phyloP scores from a whole-genome alignment of 345 rosid genomes.

The Sonneratia alba region DNA sequence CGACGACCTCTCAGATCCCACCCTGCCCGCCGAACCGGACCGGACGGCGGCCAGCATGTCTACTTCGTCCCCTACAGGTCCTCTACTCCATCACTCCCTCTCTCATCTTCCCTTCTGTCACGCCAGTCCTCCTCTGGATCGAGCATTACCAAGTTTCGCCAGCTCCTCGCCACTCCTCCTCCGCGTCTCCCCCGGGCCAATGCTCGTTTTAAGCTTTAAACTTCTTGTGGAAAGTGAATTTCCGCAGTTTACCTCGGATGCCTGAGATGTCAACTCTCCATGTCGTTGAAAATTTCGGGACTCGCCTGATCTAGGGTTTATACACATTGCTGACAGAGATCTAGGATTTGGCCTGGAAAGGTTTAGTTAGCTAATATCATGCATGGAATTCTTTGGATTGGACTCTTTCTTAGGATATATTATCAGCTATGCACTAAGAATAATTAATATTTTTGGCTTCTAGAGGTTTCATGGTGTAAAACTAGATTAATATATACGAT shows the following conservation, averaged over 20 bases:
- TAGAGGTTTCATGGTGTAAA: not conserved
- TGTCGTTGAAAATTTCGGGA: not conserved
- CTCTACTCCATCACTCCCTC: not conserved
- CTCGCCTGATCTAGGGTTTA: not conserved
- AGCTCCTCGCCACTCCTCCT: not conserved
- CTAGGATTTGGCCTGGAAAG: not conserved
- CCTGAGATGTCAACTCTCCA: not conserved
- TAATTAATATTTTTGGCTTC: not conserved
- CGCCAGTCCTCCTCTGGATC: not conserved
- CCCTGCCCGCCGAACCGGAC: constrained; percentile 49
- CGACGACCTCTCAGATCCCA: constrained; percentile 46
- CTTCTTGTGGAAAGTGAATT: not conserved
- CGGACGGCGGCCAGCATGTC: constrained; percentile 69
- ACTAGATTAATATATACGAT: not conserved
- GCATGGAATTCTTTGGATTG: not conserved
- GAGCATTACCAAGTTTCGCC: not conserved
- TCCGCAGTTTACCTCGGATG: not conserved
- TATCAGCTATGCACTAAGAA: not conserved
- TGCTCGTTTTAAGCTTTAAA: not conserved
- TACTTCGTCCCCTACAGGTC: constrained; percentile 88
- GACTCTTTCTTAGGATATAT: not conserved
- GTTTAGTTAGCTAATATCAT: not conserved
- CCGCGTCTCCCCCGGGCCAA: not conserved
- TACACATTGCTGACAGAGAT: not conserved
- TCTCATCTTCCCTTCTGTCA: not conserved